Conservation (phyloP, 805 yeast genomes). For the Ogataea salicorniae region DNA sequence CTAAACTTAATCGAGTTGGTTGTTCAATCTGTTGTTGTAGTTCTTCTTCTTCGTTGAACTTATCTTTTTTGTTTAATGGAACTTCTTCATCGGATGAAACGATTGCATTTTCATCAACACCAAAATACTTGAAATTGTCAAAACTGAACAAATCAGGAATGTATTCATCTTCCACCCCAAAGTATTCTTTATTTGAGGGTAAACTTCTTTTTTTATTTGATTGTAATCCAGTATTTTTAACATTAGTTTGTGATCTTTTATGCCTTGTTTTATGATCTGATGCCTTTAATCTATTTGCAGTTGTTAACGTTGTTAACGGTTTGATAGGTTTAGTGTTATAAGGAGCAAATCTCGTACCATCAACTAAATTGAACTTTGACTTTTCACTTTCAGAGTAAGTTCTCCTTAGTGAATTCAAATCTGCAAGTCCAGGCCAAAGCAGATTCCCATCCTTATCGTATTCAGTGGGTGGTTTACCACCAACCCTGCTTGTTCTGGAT, state of each 20-base stretch:
- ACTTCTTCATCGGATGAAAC: slow-evolving; percentile 5
- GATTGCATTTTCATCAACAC: slow-evolving; percentile 7
- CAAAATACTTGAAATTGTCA: slow-evolving; percentile 7
- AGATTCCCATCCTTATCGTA: background rate
- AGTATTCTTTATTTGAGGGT: background rate
- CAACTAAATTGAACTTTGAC: slow-evolving; percentile 46
- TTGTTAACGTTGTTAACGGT: background rate
- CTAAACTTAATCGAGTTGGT: background rate
- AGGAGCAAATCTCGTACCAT: slow-evolving; percentile 18
- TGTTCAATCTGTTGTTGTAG: background rate
- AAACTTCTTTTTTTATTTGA: background rate
- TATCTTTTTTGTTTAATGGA: background rate
- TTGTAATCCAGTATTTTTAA: background rate
- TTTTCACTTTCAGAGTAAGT: slow-evolving; percentile 65
- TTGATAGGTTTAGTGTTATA: slow-evolving; percentile 11
- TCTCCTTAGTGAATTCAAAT: slow-evolving; percentile 32
- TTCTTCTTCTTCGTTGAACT: background rate
- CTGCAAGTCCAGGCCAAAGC: background rate
- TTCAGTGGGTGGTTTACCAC: too few relatives aligned
- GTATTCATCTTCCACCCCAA: slow-evolving; percentile 70
- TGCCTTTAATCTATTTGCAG: background rate
- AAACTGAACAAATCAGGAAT: slow-evolving; percentile 56
- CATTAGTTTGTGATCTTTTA: background rate
- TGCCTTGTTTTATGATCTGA: too few relatives aligned
- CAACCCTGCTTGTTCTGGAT: too few relatives aligned